phyloP scores from a whole-genome alignment of 129 eudicot genomes.

The Kitagawia praeruptora region DNA sequence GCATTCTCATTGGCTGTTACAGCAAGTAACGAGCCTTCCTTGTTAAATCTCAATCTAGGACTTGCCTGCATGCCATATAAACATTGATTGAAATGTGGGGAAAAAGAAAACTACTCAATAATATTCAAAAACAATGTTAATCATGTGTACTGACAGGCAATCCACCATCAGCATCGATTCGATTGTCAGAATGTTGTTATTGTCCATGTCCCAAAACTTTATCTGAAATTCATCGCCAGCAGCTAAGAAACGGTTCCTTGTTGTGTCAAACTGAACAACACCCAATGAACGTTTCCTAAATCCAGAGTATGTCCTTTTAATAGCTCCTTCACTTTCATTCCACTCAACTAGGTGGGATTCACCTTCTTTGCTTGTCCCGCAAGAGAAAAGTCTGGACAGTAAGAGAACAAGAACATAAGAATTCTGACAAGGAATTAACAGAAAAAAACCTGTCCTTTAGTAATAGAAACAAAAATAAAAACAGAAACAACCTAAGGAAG shows the following conservation, averaged over 20 bases:
- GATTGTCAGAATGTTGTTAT: conserved; percentile 42
- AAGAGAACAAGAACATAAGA: background rate
- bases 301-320: conserved; percentile 67
- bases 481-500: background rate
- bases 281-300: conserved; percentile 67
- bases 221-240: conserved; percentile 84
- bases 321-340: conserved; percentile 91
- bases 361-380: conserved; percentile 89
- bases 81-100: background rate
- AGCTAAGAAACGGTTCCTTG: conserved; percentile 70
- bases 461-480: background rate
- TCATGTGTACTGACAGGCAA: conserved; percentile 52
- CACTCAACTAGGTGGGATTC: conserved; percentile 87
- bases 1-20: conserved; percentile 79
- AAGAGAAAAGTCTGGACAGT: conserved; percentile 65
- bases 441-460: background rate
- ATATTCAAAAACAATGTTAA: background rate
- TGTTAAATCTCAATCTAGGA: conserved; percentile 79
- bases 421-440: background rate
- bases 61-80: conserved; percentile 56
- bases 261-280: conserved; percentile 84
- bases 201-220: conserved; percentile 91
- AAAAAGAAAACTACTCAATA: background rate
- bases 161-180: conserved; percentile 66
- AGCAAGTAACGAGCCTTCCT: conserved; percentile 85